Evolutionary conservation across 202 grass and related monocot genomes (phyloP).

Genomic region (Hordeum pubiflorum): DNA sequence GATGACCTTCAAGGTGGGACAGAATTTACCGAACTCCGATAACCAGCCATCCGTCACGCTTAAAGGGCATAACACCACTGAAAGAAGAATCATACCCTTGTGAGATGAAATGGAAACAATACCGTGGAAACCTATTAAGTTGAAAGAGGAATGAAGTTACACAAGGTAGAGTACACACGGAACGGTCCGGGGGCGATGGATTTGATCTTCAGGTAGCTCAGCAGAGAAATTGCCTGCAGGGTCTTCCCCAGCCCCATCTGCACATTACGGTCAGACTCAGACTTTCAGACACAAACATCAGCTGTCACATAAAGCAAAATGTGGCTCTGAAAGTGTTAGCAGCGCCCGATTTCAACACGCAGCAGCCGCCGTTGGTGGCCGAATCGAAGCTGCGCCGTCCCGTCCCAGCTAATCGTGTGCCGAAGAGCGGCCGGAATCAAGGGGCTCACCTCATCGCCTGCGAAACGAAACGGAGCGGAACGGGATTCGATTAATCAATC

Average conservation of each 20-base stretch:
- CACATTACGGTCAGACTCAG: not conserved
- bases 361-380: not conserved
- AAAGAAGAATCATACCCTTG: constrained; percentile 10
- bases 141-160: not conserved
- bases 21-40: constrained; percentile 78
- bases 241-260: constrained; percentile 99
- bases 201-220: constrained; percentile 70
- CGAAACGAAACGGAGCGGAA: not conserved
- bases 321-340: not conserved
- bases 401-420: not conserved
- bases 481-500: not conserved
- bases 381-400: not conserved
- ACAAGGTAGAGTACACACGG: constrained; percentile 35
- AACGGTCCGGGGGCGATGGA: constrained; percentile 58
- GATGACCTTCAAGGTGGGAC: constrained; percentile 52
- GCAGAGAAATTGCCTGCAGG: constrained; percentile 80
- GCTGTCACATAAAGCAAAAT: not conserved
- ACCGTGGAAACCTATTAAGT: not conserved
- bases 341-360: not conserved
- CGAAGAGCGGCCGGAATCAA: not conserved
- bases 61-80: constrained; percentile 91
- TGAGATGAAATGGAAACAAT: constrained; percentile 14
- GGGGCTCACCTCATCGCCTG: constrained; percentile 68
- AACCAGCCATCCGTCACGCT: constrained; percentile 76
- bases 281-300: not conserved